These are phyloP conservation scores for Penicillium fuscoglaucum DNA, from an alignment of 2,329 filamentous ascomycete species.

Conservation along the genomic window DNA sequence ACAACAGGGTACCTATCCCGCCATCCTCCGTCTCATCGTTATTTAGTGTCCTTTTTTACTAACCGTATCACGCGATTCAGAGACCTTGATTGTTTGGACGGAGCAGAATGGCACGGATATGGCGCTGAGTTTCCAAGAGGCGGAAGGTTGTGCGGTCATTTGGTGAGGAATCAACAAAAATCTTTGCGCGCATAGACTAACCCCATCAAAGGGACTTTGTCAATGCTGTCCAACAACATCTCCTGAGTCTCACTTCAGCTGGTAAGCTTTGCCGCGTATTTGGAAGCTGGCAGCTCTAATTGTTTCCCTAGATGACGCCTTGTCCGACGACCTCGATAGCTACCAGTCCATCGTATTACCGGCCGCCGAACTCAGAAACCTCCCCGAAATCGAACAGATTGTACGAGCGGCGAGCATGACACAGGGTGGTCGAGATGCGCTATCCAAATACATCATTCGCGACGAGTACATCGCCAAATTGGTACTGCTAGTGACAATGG, in stretches of 20 bases:
- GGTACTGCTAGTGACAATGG: slow-evolving; percentile 79
- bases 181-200: slow-evolving; percentile 18
- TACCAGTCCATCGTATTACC: slow-evolving; percentile 73
- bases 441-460: slow-evolving; percentile 81
- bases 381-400: slow-evolving; percentile 78
- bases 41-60: slow-evolving; percentile 8
- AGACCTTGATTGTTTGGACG: slow-evolving; percentile 98
- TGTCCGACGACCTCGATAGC: slow-evolving; percentile 84
- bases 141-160: slow-evolving; percentile 87
- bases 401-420: slow-evolving; percentile 78
- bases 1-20: slow-evolving; percentile 72
- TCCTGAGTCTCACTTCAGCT: slow-evolving; percentile 61
- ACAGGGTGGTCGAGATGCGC: slow-evolving; percentile 74
- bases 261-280: slow-evolving; percentile 49
- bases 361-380: slow-evolving; percentile 74
- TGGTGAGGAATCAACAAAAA: slow-evolving; percentile 59
- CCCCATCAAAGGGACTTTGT: slow-evolving; percentile 75
- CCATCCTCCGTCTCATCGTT: slow-evolving; percentile 25
- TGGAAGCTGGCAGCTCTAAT: slow-evolving; percentile 6
- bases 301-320: slow-evolving; percentile 66
- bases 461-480: slow-evolving; percentile 87
- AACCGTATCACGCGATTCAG: slow-evolving; percentile 50
- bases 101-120: slow-evolving; percentile 90
- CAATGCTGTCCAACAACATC: slow-evolving; percentile 75
- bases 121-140: slow-evolving; percentile 97